phyloP scores from a whole-genome alignment of 139 green algal species.

The Tetratostichococcus sp. region DNA sequence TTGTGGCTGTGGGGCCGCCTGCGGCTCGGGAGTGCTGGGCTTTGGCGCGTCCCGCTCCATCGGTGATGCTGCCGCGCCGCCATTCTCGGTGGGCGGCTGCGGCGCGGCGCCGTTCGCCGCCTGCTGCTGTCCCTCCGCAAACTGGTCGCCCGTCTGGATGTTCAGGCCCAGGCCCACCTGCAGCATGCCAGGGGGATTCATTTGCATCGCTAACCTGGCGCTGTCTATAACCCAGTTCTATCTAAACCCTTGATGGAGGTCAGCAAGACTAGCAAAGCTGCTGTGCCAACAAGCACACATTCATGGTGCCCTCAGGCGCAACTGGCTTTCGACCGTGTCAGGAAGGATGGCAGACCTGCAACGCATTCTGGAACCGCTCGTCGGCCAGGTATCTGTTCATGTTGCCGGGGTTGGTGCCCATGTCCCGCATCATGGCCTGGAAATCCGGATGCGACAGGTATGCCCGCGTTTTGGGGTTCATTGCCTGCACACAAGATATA shows the following conservation, averaged over 20 bases:
- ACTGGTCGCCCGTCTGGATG: slow-evolving; percentile 23
- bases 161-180: slow-evolving; percentile 40
- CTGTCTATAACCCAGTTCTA: no score
- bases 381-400: slow-evolving; percentile 69
- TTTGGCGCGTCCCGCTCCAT: neutral
- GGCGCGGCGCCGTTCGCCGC: no score
- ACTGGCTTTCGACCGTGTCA: no score
- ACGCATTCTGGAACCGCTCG: slow-evolving; percentile 61
- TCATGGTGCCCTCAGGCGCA: no score
- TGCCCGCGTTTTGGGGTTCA: slow-evolving; percentile 69
- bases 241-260: no score
- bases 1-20: slow-evolving; percentile 14
- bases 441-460: slow-evolving; percentile 89
- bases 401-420: slow-evolving; percentile 68
- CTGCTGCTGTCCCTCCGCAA: neutral
- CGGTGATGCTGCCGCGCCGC: slow-evolving; percentile 6
- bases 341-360: slow-evolving; percentile 13
- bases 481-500: slow-evolving; percentile 28
- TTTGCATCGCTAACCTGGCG: no score
- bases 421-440: slow-evolving; percentile 71
- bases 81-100: slow-evolving; percentile 17
- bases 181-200: slow-evolving; percentile 11
- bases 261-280: no score
- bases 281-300: no score
- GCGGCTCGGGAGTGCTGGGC: neutral